These are phyloP conservation scores for Hypoxylon subgilvum DNA, from an alignment of 495 filamentous ascomycete species.

Conservation along the genomic window DNA sequence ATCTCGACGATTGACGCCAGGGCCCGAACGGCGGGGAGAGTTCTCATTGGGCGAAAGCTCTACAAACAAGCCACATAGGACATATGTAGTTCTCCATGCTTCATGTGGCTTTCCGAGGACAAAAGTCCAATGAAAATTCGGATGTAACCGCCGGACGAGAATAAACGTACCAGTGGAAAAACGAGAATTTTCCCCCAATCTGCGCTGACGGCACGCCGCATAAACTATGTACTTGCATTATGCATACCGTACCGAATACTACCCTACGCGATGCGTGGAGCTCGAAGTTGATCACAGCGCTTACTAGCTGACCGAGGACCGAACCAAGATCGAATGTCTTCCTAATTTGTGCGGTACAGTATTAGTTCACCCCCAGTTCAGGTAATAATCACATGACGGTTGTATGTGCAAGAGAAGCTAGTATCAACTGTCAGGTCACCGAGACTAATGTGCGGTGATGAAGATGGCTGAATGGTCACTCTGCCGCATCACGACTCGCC, in stretches of 20 bases:
- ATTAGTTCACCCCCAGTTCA: constrained; percentile 2
- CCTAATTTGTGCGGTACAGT: neutral
- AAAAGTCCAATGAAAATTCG: no score
- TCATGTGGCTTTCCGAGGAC: no score
- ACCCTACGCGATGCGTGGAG: no score
- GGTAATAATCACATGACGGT: constrained; percentile 26
- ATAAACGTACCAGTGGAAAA: no score
- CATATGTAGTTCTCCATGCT: no score
- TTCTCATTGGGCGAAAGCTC: constrained; percentile 4
- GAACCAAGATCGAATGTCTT: constrained; percentile 20
- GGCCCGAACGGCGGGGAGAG: neutral
- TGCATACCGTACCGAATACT: no score
- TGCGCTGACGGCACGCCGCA: no score
- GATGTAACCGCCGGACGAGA: no score
- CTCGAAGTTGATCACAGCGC: no score
- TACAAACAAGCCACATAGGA: neutral
- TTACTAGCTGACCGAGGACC: neutral
- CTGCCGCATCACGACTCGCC: no score
- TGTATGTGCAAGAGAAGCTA: constrained; percentile 1
- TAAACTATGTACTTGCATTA: no score
- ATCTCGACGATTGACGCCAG: constrained; percentile 4
- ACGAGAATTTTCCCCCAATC: no score
- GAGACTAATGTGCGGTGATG: constrained; percentile 28
- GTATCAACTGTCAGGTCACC: constrained; percentile 15
- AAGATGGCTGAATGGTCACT: neutral